Conservation (phyloP, 306 rosid species). For the Hylodesmum podocarpum region DNA sequence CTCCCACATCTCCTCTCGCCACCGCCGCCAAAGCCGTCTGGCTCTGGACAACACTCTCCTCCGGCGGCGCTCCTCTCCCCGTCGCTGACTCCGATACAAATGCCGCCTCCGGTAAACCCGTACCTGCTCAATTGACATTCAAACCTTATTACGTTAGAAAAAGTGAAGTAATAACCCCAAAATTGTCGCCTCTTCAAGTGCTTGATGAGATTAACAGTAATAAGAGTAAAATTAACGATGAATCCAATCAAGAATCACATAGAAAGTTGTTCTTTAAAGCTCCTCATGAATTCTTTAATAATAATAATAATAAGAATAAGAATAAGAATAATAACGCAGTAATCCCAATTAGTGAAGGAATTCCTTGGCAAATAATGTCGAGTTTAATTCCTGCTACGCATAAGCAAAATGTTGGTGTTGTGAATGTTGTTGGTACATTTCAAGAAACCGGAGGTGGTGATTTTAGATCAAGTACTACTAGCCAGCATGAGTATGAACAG, state of each 20-base stretch:
- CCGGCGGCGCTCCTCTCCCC: conserved; percentile 68
- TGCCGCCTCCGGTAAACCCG: background rate
- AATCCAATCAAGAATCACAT: conserved; percentile 20
- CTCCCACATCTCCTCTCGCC: conserved; percentile 63
- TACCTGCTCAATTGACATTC: conserved; percentile 16
- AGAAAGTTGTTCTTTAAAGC: conserved; percentile 27
- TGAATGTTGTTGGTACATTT: background rate
- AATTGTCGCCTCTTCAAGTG: conserved; percentile 32
- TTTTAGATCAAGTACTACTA: conserved; percentile 25
- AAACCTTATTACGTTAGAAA: conserved; percentile 35
- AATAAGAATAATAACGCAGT: background rate
- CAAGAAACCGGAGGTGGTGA: conserved; percentile 38
- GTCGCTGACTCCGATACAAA: conserved; percentile 35
- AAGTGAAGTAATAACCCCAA: conserved; percentile 35
- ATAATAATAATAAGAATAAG: too few relatives aligned
- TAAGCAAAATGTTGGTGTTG: background rate
- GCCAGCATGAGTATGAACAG: conserved; percentile 49
- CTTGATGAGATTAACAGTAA: background rate
- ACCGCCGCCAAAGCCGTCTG: conserved; percentile 84
- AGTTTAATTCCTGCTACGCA: too few relatives aligned
- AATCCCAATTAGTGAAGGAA: too few relatives aligned
- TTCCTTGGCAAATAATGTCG: too few relatives aligned
- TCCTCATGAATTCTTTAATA: conserved; percentile 68
- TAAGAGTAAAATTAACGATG: too few relatives aligned
- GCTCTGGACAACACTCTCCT: conserved; percentile 72